phyloP scores from a whole-genome alignment of 805 yeast genomes.

The Starmerella apicola region DNA sequence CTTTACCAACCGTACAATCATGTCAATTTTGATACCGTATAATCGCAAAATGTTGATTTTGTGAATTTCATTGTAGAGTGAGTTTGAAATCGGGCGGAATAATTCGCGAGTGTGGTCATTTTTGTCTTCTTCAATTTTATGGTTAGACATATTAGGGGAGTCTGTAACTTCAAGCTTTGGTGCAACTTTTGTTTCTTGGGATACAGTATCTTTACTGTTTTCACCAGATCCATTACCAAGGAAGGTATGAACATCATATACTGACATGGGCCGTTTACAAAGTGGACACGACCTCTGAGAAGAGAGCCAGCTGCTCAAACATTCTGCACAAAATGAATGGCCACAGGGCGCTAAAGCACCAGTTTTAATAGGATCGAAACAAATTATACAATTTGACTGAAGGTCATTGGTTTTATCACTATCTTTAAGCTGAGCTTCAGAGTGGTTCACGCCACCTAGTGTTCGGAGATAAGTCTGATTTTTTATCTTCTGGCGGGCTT shows the following conservation, averaged over 20 bases:
- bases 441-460: conserved; percentile 10
- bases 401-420: neutral
- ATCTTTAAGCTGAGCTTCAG: neutral
- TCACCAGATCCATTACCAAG: neutral
- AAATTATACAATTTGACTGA: conserved; percentile 51
- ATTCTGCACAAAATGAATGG: conserved; percentile 75
- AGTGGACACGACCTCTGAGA: conserved; percentile 58
- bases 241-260: conserved; percentile 1
- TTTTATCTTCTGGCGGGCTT: conserved; percentile 9
- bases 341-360: conserved; percentile 88
- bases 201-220: neutral
- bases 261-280: conserved; percentile 42
- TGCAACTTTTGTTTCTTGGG: neutral
- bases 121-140: neutral
- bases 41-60: conserved; percentile 32
- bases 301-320: conserved; percentile 63
- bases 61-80: conserved; percentile 29
- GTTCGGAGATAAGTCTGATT: conserved; percentile 21
- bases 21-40: conserved; percentile 81
- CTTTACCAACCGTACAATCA: conserved; percentile 58
- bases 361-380: conserved; percentile 52
- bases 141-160: neutral
- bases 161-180: neutral
- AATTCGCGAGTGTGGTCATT: conserved; percentile 13
- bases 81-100: conserved; percentile 21